Percentiles rank a stretch among this genome's conserved stretches.
Evolutionary conservation across 148 eudicot species (phyloP).

Genomic region (Heliosperma pusillum): DNA sequence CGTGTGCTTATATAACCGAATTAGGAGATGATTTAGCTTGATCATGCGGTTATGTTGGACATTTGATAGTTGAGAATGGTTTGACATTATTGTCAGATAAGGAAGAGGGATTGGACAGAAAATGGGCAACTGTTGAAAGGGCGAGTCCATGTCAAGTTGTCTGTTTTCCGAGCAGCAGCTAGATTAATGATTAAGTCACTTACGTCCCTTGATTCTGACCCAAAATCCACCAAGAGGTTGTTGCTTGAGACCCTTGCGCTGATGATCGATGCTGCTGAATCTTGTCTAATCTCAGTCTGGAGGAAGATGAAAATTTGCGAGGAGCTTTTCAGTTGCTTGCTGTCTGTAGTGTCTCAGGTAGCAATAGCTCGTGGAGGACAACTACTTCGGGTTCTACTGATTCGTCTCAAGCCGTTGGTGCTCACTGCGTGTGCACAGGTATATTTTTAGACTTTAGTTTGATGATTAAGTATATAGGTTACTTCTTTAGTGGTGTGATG

Average conservation of each 20-base stretch:
- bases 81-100: slow-evolving; percentile 53
- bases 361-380: slow-evolving; percentile 85
- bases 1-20: not conserved
- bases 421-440: slow-evolving; percentile 85
- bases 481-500: slow-evolving; percentile 22
- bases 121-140: slow-evolving; percentile 73
- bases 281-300: slow-evolving; percentile 85
- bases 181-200: slow-evolving; percentile 56
- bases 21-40: not conserved
- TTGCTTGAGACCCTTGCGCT: slow-evolving; percentile 68
- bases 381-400: slow-evolving; percentile 76
- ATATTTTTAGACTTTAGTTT: slow-evolving; percentile 17
- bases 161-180: slow-evolving; percentile 73
- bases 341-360: slow-evolving; percentile 74
- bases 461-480: not conserved
- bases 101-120: slow-evolving; percentile 91
- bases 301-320: slow-evolving; percentile 79
- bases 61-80: slow-evolving; percentile 10
- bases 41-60: not conserved
- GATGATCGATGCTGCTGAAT: slow-evolving; percentile 84
- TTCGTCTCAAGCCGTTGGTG: slow-evolving; percentile 88
- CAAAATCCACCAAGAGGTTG: slow-evolving; percentile 68
- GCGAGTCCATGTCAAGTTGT: slow-evolving; percentile 66
- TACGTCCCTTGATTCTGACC: slow-evolving; percentile 60
- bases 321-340: slow-evolving; percentile 82